Conservation (phyloP, 352 stramenopile species). For the Globisporangium spiculum region DNA sequence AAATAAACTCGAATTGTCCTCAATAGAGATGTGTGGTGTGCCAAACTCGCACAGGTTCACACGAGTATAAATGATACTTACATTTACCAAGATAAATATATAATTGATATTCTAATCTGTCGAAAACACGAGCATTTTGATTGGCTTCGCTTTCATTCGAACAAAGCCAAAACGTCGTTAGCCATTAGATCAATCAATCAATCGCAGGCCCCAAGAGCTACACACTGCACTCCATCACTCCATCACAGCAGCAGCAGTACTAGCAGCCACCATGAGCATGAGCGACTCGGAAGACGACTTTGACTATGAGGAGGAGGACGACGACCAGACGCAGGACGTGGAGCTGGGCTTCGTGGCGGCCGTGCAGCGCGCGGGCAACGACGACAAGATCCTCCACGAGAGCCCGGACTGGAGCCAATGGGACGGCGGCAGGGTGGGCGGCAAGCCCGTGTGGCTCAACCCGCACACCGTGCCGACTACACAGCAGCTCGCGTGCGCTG, state of each 20-base stretch:
- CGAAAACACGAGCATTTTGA: not conserved
- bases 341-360: conserved; percentile 75
- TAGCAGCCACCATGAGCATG: conserved; percentile 17
- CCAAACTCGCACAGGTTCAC: too few species aligned
- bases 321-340: conserved; percentile 38
- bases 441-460: conserved; percentile 87
- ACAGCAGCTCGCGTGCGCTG: conserved; percentile 43
- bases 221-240: not conserved
- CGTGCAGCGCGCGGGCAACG: conserved; percentile 24
- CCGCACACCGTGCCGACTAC: conserved; percentile 39
- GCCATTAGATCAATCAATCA: not conserved
- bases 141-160: conserved; percentile 1
- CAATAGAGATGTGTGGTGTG: too few species aligned
- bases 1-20: too few species aligned
- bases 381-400: conserved; percentile 34
- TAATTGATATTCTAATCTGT: not conserved
- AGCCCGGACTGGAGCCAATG: conserved; percentile 82
- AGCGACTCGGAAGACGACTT: conserved; percentile 51
- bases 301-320: conserved; percentile 32
- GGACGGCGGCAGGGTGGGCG: conserved; percentile 92
- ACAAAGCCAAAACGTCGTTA: conserved; percentile 5
- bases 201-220: not conserved
- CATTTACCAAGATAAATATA: not conserved
- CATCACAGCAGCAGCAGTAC: not conserved
- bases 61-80: not conserved